Evolutionary conservation across 2,329 filamentous ascomycete species (phyloP), one percentile per base, ranked within the genome.

Genomic region (Pseudogymnoascus sp.): DNA sequence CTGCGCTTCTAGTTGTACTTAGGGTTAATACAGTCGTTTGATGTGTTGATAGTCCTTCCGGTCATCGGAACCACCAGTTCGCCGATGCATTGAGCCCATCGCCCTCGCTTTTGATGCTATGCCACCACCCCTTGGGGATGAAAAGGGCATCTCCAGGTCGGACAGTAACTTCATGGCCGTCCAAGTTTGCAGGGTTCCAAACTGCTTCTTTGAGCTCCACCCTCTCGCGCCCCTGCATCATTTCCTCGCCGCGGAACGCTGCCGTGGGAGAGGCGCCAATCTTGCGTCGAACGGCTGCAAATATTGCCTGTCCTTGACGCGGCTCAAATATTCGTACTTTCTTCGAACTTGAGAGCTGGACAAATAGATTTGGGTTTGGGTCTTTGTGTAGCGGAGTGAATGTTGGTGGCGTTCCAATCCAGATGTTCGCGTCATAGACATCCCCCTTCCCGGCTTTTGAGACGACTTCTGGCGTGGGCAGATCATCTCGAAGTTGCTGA

Each of bases 291-390:
- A 84, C 78, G 2, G 73, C 60, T 8, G 71, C 77, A 71, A 91
- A 96, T 2, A 96, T 71, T 0, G 68, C 73, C 54, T 81, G 75
- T 0, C 94, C 94, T 2, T 77, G 69, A 0, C 74, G 69, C 0
- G 91, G 91, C 4, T 79, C 75, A 62, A 93, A 78, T 11, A 97
- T 71, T n/a, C 91, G 80, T 14, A 97, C 77, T 0, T 76, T 71
- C 73, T 99, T 99, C 59, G 70, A 74, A 3, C 90, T 85, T 14
- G 83, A 84, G 11, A 97, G 73, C 73, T 99, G 94, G 50, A 90
- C 84, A 71, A 97, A 96, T 0, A 97, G 69, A 70, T 99, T 99
- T 0, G 91, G 91, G 68, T 97, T 97, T 0, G 94, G 94, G 69
- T 99, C 94, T 60, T 89, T 84, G 73, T 99, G 94, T 2, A 96